These are phyloP conservation scores for Trichoderma gracile DNA, from an alignment of 2,329 filamentous ascomycete genomes.

Conservation along the genomic window DNA sequence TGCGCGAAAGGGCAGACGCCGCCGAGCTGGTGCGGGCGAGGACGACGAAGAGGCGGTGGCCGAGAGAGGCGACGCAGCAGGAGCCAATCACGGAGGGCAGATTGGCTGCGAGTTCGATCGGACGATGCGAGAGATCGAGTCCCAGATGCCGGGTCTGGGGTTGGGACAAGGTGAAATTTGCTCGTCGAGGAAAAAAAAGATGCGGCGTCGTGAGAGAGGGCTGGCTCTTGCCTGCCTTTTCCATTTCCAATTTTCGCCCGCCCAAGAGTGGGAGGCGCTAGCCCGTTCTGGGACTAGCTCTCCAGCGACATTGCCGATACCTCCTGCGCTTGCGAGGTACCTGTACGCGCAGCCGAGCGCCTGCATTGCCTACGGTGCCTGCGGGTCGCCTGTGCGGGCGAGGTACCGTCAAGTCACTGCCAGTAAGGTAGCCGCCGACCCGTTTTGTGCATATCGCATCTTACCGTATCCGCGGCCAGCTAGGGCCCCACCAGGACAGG, in stretches of 20 bases:
- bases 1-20: slow-evolving; percentile 40
- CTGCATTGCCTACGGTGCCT: background rate
- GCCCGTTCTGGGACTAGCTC: slow-evolving; percentile 32
- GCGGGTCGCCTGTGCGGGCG: background rate
- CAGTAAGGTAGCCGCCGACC: slow-evolving; percentile 16
- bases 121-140: slow-evolving; percentile 29
- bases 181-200: slow-evolving; percentile 44
- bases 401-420: slow-evolving; percentile 2
- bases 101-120: slow-evolving; percentile 30
- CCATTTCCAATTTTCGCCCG: slow-evolving; percentile 43
- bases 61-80: slow-evolving; percentile 12
- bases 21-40: background rate
- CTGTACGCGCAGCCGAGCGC: background rate
- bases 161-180: slow-evolving; percentile 47
- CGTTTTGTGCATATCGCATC: slow-evolving; percentile 24
- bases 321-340: background rate
- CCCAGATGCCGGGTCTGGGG: slow-evolving; percentile 47
- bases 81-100: slow-evolving; percentile 26
- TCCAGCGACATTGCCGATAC: background rate
- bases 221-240: slow-evolving; percentile 37
- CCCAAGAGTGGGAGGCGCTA: slow-evolving; percentile 46
- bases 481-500: slow-evolving; percentile 7
- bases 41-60: slow-evolving; percentile 18
- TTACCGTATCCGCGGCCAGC: slow-evolving; percentile 9
- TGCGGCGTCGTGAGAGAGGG: slow-evolving; percentile 44